A percentile compares a stretch with the other conserved stretches of the same genome.
phyloP scores from a whole-genome alignment of 805 yeast species.

The Yarrowia osloensis region DNA sequence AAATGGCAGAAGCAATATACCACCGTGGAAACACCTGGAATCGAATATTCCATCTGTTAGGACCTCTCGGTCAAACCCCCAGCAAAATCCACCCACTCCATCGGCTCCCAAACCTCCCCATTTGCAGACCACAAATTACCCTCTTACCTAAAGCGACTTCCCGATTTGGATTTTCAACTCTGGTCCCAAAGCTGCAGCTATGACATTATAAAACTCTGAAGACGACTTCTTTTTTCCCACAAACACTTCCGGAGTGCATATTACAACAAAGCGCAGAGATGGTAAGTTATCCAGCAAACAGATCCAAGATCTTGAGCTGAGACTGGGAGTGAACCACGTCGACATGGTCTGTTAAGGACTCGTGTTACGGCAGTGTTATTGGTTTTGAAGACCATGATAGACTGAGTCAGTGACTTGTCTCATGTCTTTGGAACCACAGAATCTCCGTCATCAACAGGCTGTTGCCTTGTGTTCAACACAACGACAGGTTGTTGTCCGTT shows the following conservation, averaged over 20 bases:
- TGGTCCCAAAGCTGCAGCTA: background rate
- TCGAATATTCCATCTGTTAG: too few species aligned
- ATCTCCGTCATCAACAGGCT: too few species aligned
- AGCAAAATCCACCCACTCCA: background rate
- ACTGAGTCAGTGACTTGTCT: too few species aligned
- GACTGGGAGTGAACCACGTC: background rate
- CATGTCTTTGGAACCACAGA: too few species aligned
- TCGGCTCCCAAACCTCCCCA: background rate
- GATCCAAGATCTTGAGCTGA: conserved; percentile 3
- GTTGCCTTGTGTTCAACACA: background rate
- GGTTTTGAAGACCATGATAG: too few species aligned
- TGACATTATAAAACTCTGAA: background rate
- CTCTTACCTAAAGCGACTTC: background rate
- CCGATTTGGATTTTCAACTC: conserved; percentile 9
- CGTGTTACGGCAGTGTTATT: too few species aligned
- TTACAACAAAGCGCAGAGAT: conserved; percentile 81
- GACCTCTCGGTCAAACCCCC: too few species aligned
- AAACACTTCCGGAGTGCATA: conserved; percentile 80
- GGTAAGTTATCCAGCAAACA: conserved; percentile 67
- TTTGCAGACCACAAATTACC: background rate
- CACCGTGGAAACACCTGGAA: too few species aligned
- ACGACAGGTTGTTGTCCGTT: too few species aligned
- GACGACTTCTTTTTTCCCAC: conserved; percentile 1
- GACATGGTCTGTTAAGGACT: too few species aligned
- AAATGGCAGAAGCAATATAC: background rate